Percentiles rank a stretch among this genome's conserved stretches.
Evolutionary conservation across 2,329 filamentous ascomycete genomes (phyloP).

Genomic region (Teratosphaeria epicoccoides): DNA sequence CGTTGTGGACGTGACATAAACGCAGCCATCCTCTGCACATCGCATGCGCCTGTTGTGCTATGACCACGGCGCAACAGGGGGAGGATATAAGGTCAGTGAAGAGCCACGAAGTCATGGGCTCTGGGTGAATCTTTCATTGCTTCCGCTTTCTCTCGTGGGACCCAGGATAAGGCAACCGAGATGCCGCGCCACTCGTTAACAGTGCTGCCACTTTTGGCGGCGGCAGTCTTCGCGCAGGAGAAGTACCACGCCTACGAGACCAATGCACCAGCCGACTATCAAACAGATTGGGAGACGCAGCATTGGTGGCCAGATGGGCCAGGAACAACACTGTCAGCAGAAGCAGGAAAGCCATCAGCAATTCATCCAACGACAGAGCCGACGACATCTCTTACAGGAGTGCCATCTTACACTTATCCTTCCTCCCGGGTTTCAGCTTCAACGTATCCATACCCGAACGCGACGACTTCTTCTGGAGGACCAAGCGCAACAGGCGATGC

Average conservation of each 20-base stretch:
- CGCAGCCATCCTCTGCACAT: not conserved
- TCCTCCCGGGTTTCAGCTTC: not conserved
- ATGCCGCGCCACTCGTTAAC: not conserved
- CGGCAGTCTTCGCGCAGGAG: not conserved
- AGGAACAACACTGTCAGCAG: conserved; percentile 1
- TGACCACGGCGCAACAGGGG: not conserved
- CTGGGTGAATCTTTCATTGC: not conserved
- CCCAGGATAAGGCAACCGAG: not conserved
- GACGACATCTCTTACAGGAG: conserved; percentile 1
- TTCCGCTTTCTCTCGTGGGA: not conserved
- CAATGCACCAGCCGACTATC: not conserved
- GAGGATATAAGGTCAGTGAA: not conserved
- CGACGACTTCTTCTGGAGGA: not conserved
- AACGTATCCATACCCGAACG: not conserved
- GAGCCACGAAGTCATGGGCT: not conserved
- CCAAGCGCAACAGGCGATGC: conserved; percentile 1
- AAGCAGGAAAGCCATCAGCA: conserved; percentile 1
- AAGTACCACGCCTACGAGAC: not conserved
- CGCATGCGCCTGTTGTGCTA: not conserved
- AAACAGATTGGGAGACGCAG: not conserved
- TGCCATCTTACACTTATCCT: conserved; percentile 3
- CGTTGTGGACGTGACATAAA: not conserved
- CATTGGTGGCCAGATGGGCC: not conserved
- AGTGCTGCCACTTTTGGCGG: not conserved
- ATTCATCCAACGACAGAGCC: not conserved